Base-by-base conservation (phyloP, 768 basidiomycete genomes). In the Suillus hirtellus region DNA sequence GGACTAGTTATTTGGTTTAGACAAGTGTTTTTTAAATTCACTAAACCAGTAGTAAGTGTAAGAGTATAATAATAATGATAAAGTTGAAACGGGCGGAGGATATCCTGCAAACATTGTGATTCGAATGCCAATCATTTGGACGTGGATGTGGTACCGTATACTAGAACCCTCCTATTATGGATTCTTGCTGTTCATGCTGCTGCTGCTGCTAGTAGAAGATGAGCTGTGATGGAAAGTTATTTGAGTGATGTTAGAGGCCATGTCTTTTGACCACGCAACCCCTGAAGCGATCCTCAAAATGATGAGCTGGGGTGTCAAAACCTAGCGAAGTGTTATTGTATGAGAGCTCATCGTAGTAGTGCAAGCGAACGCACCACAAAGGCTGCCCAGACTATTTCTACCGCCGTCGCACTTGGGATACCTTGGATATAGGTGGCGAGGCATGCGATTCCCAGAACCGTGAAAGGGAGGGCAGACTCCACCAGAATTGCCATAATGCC, bases 251-350 rank as follows among this genome's bases (percentile, higher is more conserved):
- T 9, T 8, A 27, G 38, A 60, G 59, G 21, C 34, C 2, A 49
- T 60, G 5, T 63, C 47, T 24, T 38, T 52, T 12, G 49, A 50
- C 61, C 61, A 62, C 4, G 61, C 61, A 24, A 27, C 6, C 24
- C 61, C 61, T 19, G 24, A 21, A 27, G 54, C 54, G 10, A 62
- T 24, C 9, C 61, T 31, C 43, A 55, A 17, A 37, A 62, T 43
- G 7, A 62, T 55, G 54, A 62, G 54, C 19, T 62, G 61, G 42
- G 61, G 61, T 43, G 54, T 27, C 38, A 62, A 43, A 42, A 55
- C 54, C 61, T 62, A 31, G 31, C 31, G 31, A 31, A 31, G 3
- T 31, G 4, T 31, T 31, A 55, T 10, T 11, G 4, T 11, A 44
- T 19, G 27, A 24, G 11, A 31, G 8, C 17, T 21, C n/a, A 9